Evolutionary conservation across 1,284 basidiomycete species (phyloP).

Genomic region (Papiliotrema nemorosa): DNA sequence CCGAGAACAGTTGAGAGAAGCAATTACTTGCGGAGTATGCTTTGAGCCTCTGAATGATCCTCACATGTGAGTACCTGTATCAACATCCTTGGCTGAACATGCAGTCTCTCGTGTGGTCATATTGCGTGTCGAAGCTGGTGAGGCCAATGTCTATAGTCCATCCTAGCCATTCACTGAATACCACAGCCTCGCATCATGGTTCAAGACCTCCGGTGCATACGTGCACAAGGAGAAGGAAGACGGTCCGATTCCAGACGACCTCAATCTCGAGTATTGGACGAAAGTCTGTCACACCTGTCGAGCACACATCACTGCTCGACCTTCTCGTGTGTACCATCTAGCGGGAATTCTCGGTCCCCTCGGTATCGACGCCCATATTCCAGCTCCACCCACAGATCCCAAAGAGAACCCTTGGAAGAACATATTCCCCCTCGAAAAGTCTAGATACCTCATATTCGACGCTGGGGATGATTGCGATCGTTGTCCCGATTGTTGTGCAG

Average conservation of each 20-base stretch:
- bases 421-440: conserved; percentile 27
- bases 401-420: conserved; percentile 30
- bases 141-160: neutral
- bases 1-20: conserved; percentile 30
- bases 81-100: conserved; percentile 7
- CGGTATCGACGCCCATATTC: conserved; percentile 20
- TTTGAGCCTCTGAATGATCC: conserved; percentile 41
- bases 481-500: conserved; percentile 37
- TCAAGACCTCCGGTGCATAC: conserved; percentile 40
- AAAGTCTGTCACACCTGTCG: conserved; percentile 47
- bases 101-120: conserved; percentile 45
- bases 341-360: conserved; percentile 34
- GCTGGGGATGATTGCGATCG: conserved; percentile 24
- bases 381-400: conserved; percentile 11
- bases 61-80: conserved; percentile 36
- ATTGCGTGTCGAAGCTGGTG: conserved; percentile 43
- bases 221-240: conserved; percentile 14
- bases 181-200: conserved; percentile 38
- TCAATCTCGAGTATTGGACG: conserved; percentile 33
- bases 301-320: conserved; percentile 32
- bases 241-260: conserved; percentile 11
- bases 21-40: conserved; percentile 41
- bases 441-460: conserved; percentile 29
- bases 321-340: conserved; percentile 37
- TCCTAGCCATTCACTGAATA: neutral